Percentiles rank a stretch among this genome's conserved stretches.
phyloP scores from a whole-genome alignment of 176 grass and related monocot genomes.

The Metroxylon sagu region DNA sequence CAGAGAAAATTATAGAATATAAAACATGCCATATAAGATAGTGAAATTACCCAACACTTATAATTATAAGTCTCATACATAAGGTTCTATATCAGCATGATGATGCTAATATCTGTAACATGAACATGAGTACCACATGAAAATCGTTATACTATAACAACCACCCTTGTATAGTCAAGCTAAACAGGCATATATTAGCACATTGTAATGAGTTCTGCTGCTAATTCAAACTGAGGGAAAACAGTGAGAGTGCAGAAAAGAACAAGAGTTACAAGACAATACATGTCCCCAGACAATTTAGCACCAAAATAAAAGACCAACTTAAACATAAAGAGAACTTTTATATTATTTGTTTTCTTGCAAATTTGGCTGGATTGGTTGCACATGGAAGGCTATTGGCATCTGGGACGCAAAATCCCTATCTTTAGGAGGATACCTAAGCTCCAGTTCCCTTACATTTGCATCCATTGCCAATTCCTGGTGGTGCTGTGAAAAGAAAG shows the following conservation, averaged over 20 bases:
- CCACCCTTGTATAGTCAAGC: too few species aligned
- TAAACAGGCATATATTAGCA: too few species aligned
- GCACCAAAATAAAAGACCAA: background rate
- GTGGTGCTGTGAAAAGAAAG: constrained; percentile 41
- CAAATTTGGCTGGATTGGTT: constrained; percentile 83
- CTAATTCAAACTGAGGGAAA: background rate
- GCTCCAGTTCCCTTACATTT: constrained; percentile 72
- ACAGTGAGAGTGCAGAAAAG: background rate
- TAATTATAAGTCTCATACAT: too few species aligned
- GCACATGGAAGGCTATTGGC: constrained; percentile 77
- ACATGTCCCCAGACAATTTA: background rate
- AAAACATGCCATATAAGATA: too few species aligned
- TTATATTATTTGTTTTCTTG: constrained; percentile 53
- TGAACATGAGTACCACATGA: too few species aligned
- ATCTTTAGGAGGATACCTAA: constrained; percentile 56
- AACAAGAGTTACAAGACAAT: background rate
- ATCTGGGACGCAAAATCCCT: constrained; percentile 78
- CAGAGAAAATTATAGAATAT: too few species aligned
- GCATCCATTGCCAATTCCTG: constrained; percentile 48
- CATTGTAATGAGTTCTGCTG: too few species aligned
- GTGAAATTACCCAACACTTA: too few species aligned
- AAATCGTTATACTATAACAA: too few species aligned
- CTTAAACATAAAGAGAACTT: background rate
- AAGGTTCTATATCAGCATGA: too few species aligned
- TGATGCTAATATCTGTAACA: too few species aligned